Base-by-base conservation (phyloP, 2,329 filamentous ascomycete species). In the Tolypocladium amazonense region DNA sequence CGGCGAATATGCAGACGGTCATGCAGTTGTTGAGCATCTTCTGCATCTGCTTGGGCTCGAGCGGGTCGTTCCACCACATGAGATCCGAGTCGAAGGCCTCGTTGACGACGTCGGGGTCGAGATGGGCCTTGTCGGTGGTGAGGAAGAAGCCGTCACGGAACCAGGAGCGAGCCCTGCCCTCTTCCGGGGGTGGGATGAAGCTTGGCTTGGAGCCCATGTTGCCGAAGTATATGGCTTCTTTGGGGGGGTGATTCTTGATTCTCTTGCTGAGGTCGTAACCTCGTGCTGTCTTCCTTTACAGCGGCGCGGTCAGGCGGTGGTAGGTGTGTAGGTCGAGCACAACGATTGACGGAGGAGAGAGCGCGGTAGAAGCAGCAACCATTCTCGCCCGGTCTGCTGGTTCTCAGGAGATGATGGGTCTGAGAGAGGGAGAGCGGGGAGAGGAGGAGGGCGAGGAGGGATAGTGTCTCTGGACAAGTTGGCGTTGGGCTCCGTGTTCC, bases 11-110 rank as follows among this genome's bases (percentile, higher is more conserved):
- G 9, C 81, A 82, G 43, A 88, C 74, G 59, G 83, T 86, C 47
- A 88, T 69, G 47, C 82, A 87, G 60, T 82, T 81, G 56, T 81
- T 72, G 18, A 88, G 69, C 63, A 83, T 79, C 61, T 77, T 78
- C 60, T 76, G 73, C 60, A 86, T 72, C 33, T 75, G 70, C 0
- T 73, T 69, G 23, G 79, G 73, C 1, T 82, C 77, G 7, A 85
- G 70, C 3, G 79, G 69, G 53, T 77, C 77, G 27, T 83, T 79
- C 84, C 86, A 88, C 76, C 85, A 86, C 67, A 87, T 72, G 60
- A 81, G 70, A 43, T 86, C 82, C 0, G 79, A 80, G 20, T 69
- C 76, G 63, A 87, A 81, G 27, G 81, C 82, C 7, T 75, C 73
- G 65, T 83, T 83, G 65, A 88, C 73, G 39, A 78, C 78, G 41